Evolutionary conservation across 257 asterid genomes (phyloP).

Genomic region (Solanum chiquidenum): DNA sequence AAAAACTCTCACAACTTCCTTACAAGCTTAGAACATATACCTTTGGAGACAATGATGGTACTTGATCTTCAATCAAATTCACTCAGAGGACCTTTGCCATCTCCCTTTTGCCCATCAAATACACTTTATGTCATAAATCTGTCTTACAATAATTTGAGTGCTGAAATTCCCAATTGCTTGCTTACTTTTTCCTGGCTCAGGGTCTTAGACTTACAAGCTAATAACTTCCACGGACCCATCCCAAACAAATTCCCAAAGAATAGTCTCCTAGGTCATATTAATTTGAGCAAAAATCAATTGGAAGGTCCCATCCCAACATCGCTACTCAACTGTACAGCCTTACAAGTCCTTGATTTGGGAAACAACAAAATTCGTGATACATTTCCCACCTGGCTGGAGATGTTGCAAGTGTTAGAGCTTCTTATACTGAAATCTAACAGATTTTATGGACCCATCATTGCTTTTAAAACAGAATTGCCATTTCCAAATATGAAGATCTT

Average conservation of each 20-base stretch:
- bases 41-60: background rate
- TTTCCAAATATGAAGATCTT: background rate
- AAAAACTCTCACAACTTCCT: background rate
- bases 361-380: background rate
- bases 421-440: background rate
- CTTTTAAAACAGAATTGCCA: background rate
- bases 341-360: background rate
- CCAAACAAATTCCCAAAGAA: background rate
- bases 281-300: background rate
- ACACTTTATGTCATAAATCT: accelerated
- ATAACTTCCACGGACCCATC: background rate
- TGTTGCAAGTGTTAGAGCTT: background rate
- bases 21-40: background rate
- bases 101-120: background rate
- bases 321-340: background rate
- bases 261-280: accelerated
- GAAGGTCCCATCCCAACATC: background rate
- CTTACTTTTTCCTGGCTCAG: accelerated
- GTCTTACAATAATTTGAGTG: background rate
- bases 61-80: background rate
- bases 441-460: background rate
- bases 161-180: background rate
- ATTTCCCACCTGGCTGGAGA: background rate
- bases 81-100: background rate
- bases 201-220: background rate